A percentile compares a stretch with the other conserved stretches of the same genome.
Evolutionary conservation across 1,139 yeast genomes (phyloP).

Genomic region (Sugiyamaella xylanicola): DNA sequence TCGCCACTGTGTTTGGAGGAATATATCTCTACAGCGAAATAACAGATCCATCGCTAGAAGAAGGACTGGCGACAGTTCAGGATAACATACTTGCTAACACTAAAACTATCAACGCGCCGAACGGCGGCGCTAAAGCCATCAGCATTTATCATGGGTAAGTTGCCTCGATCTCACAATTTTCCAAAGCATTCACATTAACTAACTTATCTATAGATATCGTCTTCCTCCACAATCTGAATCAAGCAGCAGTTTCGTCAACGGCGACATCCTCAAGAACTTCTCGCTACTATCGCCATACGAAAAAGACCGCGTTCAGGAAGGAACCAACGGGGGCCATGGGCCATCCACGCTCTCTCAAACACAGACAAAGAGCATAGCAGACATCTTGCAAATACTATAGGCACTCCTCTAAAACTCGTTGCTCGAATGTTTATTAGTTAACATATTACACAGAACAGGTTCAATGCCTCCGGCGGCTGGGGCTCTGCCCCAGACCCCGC

Average conservation of each 20-base stretch:
- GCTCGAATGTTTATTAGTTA: not conserved
- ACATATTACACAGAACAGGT: not conserved
- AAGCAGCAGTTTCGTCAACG: not conserved
- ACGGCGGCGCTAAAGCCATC: conserved; percentile 7
- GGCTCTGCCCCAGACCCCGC: not conserved
- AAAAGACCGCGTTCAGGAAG: not conserved
- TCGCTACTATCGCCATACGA: not conserved
- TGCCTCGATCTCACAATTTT: too few relatives aligned
- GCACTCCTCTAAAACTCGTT: too few relatives aligned
- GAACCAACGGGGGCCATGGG: not conserved
- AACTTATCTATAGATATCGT: conserved; percentile 5
- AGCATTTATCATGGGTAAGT: conserved; percentile 6
- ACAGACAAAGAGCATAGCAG: not conserved
- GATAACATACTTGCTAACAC: conserved; percentile 5
- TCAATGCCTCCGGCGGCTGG: not conserved
- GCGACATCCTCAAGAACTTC: conserved; percentile 9
- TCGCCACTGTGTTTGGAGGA: conserved; percentile 20
- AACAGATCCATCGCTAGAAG: not conserved
- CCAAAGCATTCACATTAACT: not conserved
- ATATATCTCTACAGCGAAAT: conserved; percentile 16
- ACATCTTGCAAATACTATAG: not conserved
- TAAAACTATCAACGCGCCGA: conserved; percentile 7
- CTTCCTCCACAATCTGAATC: not conserved
- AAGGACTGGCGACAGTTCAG: not conserved
- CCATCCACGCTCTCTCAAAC: not conserved